Percentiles rank a stretch among this genome's conserved stretches.
Conservation (phyloP, 345 rosid genomes). For the Salix caprea region DNA sequence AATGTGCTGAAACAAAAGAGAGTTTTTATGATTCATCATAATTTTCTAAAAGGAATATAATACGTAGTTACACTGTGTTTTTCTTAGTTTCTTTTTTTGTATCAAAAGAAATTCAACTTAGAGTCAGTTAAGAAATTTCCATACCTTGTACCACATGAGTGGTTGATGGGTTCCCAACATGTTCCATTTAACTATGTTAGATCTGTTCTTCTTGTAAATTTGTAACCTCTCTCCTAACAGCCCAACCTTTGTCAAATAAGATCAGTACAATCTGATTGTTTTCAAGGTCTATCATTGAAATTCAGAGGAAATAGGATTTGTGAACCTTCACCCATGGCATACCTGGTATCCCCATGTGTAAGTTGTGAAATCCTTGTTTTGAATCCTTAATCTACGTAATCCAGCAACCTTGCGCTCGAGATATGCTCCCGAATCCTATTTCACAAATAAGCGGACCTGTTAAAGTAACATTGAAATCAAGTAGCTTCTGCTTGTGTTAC, state of each 20-base stretch:
- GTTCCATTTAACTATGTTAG: conserved; percentile 45
- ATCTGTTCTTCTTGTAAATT: conserved; percentile 38
- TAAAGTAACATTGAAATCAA: background rate
- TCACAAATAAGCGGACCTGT: background rate
- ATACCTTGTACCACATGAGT: conserved; percentile 86
- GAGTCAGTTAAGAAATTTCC: background rate
- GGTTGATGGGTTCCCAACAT: conserved; percentile 34
- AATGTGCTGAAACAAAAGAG: background rate
- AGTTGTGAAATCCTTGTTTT: conserved; percentile 40
- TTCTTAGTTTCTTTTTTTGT: background rate
- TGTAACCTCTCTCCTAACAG: conserved; percentile 52
- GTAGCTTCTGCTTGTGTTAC: too few species aligned
- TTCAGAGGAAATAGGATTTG: background rate
- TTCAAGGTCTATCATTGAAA: background rate
- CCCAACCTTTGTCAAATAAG: conserved; percentile 49
- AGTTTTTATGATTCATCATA: background rate
- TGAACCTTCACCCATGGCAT: background rate
- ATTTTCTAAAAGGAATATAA: background rate
- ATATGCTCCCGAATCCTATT: conserved; percentile 64
- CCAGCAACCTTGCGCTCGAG: conserved; percentile 63
- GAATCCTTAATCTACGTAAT: conserved; percentile 40
- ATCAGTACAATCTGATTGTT: background rate
- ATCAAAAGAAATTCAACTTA: background rate
- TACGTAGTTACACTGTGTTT: background rate
- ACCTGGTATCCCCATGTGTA: conserved; percentile 78